Percentiles rank a stretch among this genome's conserved stretches.
phyloP scores from a whole-genome alignment of 2,329 filamentous ascomycete genomes.

The Tricladium varicosporioides region DNA sequence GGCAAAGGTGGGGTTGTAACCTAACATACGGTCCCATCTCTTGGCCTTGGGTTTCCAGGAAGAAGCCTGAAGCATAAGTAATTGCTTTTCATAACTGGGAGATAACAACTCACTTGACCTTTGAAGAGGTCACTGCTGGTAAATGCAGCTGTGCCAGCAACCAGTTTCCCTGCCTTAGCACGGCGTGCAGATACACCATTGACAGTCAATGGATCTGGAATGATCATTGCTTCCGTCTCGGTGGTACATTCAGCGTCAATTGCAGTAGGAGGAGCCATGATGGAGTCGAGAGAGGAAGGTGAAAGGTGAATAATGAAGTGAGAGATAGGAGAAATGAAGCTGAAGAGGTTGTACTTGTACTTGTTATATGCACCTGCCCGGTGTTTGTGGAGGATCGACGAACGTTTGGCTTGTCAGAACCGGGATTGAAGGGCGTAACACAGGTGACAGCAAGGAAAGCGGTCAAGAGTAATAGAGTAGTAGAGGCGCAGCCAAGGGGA shows the following conservation, averaged over 20 bases:
- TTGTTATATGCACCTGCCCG: neutral
- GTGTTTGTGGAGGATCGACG: neutral
- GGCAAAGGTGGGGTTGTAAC: conserved; percentile 13
- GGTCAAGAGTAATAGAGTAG: neutral
- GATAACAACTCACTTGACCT: conserved; percentile 52
- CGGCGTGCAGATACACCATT: conserved; percentile 67
- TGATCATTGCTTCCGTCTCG: conserved; percentile 39
- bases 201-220: conserved; percentile 51
- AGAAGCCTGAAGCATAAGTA: conserved; percentile 36
- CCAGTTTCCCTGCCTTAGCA: conserved; percentile 67
- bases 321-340: neutral
- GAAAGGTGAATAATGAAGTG: conserved; percentile 1
- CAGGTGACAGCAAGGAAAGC: neutral
- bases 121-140: conserved; percentile 84
- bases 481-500: neutral
- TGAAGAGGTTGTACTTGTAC: neutral
- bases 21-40: conserved; percentile 75
- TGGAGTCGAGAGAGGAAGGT: conserved; percentile 9
- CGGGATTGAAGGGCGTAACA: neutral
- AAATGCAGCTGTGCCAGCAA: conserved; percentile 73
- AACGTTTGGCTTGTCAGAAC: neutral
- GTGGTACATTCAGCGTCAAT: conserved; percentile 38
- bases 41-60: conserved; percentile 70
- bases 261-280: conserved; percentile 43
- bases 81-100: neutral